These are phyloP conservation scores for Chimonanthus salicifolius DNA, from an alignment of 164 flowering plant species.

Conservation along the genomic window DNA sequence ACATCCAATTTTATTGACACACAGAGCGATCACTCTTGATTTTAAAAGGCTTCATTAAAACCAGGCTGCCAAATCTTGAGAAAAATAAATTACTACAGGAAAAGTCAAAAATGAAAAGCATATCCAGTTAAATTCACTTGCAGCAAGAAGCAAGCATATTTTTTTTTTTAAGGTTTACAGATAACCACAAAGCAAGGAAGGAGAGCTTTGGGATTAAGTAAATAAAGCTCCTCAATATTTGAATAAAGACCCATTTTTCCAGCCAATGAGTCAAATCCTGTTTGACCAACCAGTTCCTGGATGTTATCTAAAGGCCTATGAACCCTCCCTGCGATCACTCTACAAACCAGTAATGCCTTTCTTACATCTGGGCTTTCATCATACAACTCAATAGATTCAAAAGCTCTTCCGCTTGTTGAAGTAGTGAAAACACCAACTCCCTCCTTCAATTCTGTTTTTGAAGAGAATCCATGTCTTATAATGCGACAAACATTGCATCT, in stretches of 20 bases:
- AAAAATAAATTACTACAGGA: neutral
- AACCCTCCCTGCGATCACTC: conserved; percentile 75
- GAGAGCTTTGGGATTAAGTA: conserved; percentile 76
- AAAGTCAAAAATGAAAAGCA: neutral
- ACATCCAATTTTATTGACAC: neutral
- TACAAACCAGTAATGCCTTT: conserved; percentile 61
- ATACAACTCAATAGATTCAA: conserved; percentile 38
- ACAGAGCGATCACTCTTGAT: neutral
- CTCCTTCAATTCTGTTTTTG: conserved; percentile 38
- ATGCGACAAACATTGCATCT: conserved; percentile 50
- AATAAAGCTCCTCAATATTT: conserved; percentile 80
- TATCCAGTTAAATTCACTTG: neutral
- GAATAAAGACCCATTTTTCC: conserved; percentile 76
- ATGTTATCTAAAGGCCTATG: conserved; percentile 61
- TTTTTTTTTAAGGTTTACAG: conserved; percentile 39
- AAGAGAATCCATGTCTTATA: conserved; percentile 52
- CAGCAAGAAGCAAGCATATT: neutral
- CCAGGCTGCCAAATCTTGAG: neutral
- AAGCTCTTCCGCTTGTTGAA: conserved; percentile 66
- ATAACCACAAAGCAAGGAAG: conserved; percentile 92
- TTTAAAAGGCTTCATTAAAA: neutral
- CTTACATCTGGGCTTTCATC: conserved; percentile 30
- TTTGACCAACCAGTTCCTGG: conserved; percentile 47
- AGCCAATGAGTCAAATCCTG: conserved; percentile 75
- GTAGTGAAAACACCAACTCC: conserved; percentile 66